A percentile compares a stretch with the other conserved stretches of the same genome.
These are phyloP conservation scores for Trichosporon inkin DNA, from an alignment of 1,284 basidiomycete genomes.

Conservation along the genomic window DNA sequence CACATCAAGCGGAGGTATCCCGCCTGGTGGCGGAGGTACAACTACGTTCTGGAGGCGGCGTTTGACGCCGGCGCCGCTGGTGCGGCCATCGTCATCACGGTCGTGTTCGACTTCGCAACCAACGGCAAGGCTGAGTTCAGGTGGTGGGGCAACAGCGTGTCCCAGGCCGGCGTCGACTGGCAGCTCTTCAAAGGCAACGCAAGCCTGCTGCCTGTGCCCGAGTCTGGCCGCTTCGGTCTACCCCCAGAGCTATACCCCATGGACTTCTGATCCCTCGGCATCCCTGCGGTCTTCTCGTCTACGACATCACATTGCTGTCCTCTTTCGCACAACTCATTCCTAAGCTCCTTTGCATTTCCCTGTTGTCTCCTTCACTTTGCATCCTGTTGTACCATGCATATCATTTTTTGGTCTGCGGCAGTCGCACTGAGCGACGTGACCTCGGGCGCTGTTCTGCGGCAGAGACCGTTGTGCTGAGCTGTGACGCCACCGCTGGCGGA, in stretches of 20 bases:
- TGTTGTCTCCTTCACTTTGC: too few species aligned
- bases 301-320: not conserved
- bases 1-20: conserved; percentile 24
- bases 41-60: conserved; percentile 22
- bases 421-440: too few species aligned
- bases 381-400: too few species aligned
- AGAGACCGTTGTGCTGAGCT: too few species aligned
- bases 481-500: too few species aligned
- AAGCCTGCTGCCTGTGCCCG: conserved; percentile 10
- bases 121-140: not conserved
- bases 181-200: conserved; percentile 10
- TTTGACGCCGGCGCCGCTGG: conserved; percentile 19
- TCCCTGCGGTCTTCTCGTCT: too few species aligned
- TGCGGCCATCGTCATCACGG: conserved; percentile 18
- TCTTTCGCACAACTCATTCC: not conserved
- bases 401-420: too few species aligned
- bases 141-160: conserved; percentile 18
- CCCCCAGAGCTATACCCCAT: conserved; percentile 8
- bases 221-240: conserved; percentile 15
- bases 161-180: conserved; percentile 7
- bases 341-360: not conserved
- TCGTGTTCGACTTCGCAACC: conserved; percentile 10
- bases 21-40: conserved; percentile 26
- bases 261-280: conserved; percentile 3
- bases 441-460: too few species aligned